Evolutionary conservation across 345 rosid species (phyloP).

Genomic region (Draba incana): DNA sequence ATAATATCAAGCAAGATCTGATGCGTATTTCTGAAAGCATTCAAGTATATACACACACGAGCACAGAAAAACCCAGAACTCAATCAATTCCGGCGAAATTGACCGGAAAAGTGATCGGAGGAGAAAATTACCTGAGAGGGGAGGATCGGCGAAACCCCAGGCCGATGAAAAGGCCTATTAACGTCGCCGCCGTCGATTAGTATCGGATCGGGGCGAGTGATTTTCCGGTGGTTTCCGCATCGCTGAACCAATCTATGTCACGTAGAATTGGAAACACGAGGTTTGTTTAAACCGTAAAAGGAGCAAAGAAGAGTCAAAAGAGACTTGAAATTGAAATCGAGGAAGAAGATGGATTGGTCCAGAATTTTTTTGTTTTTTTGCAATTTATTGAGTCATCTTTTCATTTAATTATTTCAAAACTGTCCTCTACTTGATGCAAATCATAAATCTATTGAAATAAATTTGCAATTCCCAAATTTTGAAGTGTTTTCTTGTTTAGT

Average conservation of each 20-base stretch:
- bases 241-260: conserved; percentile 21
- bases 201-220: conserved; percentile 6
- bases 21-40: not conserved
- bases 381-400: not conserved
- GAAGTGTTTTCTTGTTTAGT: not conserved
- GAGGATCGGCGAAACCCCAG: not conserved
- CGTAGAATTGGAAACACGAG: not conserved
- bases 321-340: conserved; percentile 27
- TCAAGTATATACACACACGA: no score
- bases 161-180: not conserved
- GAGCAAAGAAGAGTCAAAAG: conserved; percentile 32
- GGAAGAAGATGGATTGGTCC: conserved; percentile 20
- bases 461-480: not conserved
- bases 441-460: no score
- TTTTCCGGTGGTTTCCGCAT: conserved; percentile 26
- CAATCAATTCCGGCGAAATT: not conserved
- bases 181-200: conserved; percentile 3
- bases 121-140: conserved; percentile 18
- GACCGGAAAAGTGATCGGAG: conserved; percentile 4
- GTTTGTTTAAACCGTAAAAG: not conserved
- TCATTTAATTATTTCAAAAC: not conserved
- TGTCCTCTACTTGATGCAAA: not conserved
- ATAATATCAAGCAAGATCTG: conserved; percentile 14
- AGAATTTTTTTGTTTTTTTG: not conserved
- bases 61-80: not conserved